Conservation (phyloP, 2,329 filamentous ascomycete genomes). For the Colletotrichum cordylinicola region DNA sequence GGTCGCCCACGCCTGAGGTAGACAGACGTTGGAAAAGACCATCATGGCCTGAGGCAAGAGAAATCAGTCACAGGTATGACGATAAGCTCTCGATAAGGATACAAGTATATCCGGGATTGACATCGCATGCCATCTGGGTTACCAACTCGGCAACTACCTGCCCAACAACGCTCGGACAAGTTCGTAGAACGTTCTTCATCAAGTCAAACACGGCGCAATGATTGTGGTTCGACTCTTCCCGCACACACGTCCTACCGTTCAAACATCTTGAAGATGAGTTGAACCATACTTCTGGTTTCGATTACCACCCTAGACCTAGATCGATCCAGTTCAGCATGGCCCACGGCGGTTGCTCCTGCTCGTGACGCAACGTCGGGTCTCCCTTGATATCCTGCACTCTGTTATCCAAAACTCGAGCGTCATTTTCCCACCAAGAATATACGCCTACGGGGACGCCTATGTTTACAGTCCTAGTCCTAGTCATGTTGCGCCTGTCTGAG, state of each 20-base stretch:
- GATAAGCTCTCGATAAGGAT: conserved; percentile 20
- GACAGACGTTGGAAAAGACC: neutral
- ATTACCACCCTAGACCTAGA: neutral
- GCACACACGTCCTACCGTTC: neutral
- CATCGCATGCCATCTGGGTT: neutral
- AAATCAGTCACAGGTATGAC: neutral
- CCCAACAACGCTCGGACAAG: neutral
- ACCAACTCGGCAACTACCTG: neutral
- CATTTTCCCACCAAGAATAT: neutral
- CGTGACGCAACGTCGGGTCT: neutral
- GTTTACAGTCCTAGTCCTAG: neutral
- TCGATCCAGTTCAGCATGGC: neutral
- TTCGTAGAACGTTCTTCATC: neutral
- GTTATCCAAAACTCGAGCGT: neutral
- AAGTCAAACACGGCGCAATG: neutral
- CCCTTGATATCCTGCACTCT: neutral
- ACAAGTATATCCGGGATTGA: neutral
- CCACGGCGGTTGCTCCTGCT: neutral
- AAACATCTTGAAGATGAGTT: neutral
- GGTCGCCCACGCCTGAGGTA: neutral
- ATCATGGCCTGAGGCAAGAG: conserved; percentile 14
- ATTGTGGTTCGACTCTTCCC: neutral
- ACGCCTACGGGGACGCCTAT: neutral
- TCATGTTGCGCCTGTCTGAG: neutral
- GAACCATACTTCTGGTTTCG: neutral